Base-by-base conservation (phyloP, 352 stramenopile species). In the Pythium brachiatum region DNA sequence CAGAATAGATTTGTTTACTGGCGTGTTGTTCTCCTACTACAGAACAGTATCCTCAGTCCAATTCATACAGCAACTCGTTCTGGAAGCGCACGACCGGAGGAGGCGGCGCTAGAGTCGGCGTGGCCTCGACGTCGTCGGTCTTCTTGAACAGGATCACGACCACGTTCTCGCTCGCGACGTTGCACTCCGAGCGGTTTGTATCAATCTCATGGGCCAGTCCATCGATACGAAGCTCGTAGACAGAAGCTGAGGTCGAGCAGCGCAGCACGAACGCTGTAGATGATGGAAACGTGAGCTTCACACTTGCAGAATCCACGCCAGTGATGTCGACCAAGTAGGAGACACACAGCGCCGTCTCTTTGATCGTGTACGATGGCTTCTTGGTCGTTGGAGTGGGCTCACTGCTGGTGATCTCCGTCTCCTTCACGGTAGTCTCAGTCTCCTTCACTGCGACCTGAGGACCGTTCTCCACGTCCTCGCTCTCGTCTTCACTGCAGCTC, bases 151-250 rank as follows among this genome's bases (percentile, higher is more conserved):
- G 54, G 31, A 92, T 78, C 38, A 92, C 41, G n/a, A 74, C 81
- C 69, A 90, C 73, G 58, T 92, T 92, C 50, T 92, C 81, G 26
- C 57, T 89, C 13, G 83, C 83, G 21, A 88, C 81, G 41, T 90
- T 60, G 41, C 77, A 63, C 23, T 89, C 73, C 1, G 67, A 69
- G 5, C 38, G 66, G 7, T 57, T 61, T 8, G 60, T 16, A 44
- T 81, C 72, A 15, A 86, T 70, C 1, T 68, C 63, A 6, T 69
- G 26, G 18, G 67, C 53, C 11, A 88, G 57, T 1, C 64, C n/a
- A 21, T 69, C 59, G 3, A 82, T 16, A 0, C 50, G 7, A 52
- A 90, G 48, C 43, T 86, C 64, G 34, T 80, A 89, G 25, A 7
- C n/a, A 16, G 27, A 21, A 16, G 44, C 18, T 7, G 3, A 4